A percentile compares a stretch with the other conserved stretches of the same genome.
Conservation (phyloP, 257 asterid genomes). For the Handroanthus guayacan region DNA sequence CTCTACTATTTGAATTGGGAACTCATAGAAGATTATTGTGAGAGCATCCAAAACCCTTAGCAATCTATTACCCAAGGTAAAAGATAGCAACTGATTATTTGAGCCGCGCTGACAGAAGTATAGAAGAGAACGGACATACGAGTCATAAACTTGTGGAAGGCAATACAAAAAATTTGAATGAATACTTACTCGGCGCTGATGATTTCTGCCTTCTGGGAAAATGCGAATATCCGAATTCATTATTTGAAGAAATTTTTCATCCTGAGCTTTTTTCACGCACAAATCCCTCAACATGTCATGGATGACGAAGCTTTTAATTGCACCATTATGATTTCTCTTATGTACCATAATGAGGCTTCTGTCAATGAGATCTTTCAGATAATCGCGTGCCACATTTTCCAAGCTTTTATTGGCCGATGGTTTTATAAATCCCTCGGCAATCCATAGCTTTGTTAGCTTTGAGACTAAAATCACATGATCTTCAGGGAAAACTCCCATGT, state of each 20-base stretch:
- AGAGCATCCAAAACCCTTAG: background rate
- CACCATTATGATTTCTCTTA: background rate
- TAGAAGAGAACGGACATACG: background rate
- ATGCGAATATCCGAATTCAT: background rate
- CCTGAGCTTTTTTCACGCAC: background rate
- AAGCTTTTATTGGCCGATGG: background rate
- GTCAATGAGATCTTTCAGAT: background rate
- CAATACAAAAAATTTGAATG: background rate
- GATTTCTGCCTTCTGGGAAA: background rate
- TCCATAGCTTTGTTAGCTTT: background rate
- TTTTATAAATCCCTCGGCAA: background rate
- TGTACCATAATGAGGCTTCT: background rate
- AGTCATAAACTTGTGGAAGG: conserved; percentile 4
- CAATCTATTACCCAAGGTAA: background rate
- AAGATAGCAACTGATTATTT: background rate
- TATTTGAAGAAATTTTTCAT: background rate
- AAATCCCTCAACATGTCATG: conserved; percentile 2
- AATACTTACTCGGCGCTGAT: background rate
- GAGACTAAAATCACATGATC: background rate
- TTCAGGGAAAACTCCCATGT: background rate
- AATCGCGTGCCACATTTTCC: background rate
- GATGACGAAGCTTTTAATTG: background rate
- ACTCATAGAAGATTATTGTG: background rate
- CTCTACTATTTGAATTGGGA: background rate
- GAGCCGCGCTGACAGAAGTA: background rate